Conservation (phyloP, 1,139 yeast species). For the Hansenula sp. region DNA sequence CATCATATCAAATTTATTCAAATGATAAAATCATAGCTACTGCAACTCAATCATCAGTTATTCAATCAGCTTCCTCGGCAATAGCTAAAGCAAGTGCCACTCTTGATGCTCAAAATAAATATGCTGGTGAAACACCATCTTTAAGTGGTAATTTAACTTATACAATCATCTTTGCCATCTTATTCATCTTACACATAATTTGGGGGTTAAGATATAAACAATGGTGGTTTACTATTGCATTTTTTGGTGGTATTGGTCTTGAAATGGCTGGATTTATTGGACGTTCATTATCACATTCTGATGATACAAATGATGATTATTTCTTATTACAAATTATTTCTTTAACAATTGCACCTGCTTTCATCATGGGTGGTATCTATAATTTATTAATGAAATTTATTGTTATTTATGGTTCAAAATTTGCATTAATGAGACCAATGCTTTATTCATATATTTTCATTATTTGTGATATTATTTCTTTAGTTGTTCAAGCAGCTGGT, state of each 20-base stretch:
- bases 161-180: neutral
- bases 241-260: constrained; percentile 46
- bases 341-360: constrained; percentile 69
- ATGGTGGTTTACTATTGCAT: constrained; percentile 59
- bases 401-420: constrained; percentile 51
- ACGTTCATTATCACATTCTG: constrained; percentile 36
- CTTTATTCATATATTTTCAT: constrained; percentile 58
- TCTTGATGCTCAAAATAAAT: neutral
- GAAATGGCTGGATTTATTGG: constrained; percentile 61
- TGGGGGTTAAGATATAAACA: constrained; percentile 34
- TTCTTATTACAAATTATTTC: constrained; percentile 55
- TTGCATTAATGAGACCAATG: constrained; percentile 58
- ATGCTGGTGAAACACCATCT: constrained; percentile 1
- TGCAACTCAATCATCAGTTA: too few species aligned
- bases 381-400: constrained; percentile 60
- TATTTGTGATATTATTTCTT: constrained; percentile 51
- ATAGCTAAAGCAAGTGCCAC: neutral
- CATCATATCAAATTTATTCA: too few species aligned
- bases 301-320: constrained; percentile 28
- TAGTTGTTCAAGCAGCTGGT: constrained; percentile 64
- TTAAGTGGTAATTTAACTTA: neutral
- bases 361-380: constrained; percentile 71
- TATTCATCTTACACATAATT: neutral
- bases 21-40: too few species aligned
- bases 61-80: neutral